A percentile compares a stretch with the other conserved stretches of the same genome.
Evolutionary conservation across 1,284 basidiomycete genomes (phyloP).

Genomic region (Boletus mariae): DNA sequence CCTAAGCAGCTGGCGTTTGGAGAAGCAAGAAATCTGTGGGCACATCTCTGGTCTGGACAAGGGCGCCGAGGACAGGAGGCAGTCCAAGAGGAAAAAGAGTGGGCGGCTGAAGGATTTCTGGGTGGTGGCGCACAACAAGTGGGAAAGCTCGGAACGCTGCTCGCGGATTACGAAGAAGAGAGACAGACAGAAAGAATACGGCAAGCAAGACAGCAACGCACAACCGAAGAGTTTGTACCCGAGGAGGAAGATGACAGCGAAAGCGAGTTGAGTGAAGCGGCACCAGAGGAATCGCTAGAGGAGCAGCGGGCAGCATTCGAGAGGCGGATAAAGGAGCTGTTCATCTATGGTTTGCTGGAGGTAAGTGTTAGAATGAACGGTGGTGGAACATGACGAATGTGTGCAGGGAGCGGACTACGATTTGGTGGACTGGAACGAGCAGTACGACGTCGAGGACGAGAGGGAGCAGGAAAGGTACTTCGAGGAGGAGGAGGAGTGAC

Average conservation of each 20-base stretch:
- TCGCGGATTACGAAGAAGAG: conserved; percentile 73
- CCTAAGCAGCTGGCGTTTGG: conserved; percentile 54
- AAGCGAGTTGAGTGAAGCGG: conserved; percentile 37
- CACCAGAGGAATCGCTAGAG: conserved; percentile 41
- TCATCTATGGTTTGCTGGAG: conserved; percentile 74
- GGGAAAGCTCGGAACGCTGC: conserved; percentile 61
- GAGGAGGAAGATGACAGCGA: conserved; percentile 66
- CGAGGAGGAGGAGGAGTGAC: conserved; percentile 51
- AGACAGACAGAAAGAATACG: conserved; percentile 62
- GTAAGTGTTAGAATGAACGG: conserved; percentile 37
- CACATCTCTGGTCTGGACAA: conserved; percentile 59
- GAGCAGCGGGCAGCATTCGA: conserved; percentile 52
- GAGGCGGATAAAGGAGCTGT: conserved; percentile 57
- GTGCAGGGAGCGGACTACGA: conserved; percentile 67
- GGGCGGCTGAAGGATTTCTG: conserved; percentile 63
- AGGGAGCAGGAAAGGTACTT: conserved; percentile 75
- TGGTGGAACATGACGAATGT: conserved; percentile 1
- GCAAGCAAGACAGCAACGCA: conserved; percentile 39
- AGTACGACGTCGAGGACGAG: conserved; percentile 58
- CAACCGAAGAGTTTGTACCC: conserved; percentile 49
- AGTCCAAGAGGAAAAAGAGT: conserved; percentile 61
- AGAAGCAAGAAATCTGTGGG: conserved; percentile 55
- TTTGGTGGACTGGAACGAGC: conserved; percentile 71
- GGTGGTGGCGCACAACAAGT: conserved; percentile 56
- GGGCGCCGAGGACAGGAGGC: conserved; percentile 48